Evolutionary conservation across 2,329 filamentous ascomycete species (phyloP).

Genomic region (Fusarium sp.): DNA sequence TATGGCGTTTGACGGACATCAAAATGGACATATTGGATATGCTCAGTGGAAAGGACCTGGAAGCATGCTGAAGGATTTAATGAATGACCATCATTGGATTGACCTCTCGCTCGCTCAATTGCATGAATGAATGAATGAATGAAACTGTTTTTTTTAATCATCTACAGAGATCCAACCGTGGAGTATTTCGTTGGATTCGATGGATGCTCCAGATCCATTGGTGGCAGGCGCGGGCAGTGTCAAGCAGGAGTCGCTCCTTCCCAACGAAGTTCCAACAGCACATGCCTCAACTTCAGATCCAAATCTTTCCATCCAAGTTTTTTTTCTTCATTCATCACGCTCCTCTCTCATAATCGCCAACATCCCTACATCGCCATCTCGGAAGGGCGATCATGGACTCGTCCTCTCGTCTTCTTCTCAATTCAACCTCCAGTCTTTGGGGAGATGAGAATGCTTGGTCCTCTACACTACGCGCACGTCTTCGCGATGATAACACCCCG

Average conservation of each 20-base stretch:
- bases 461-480: constrained; percentile 42
- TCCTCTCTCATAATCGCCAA: fast-evolving
- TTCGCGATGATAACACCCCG: constrained; percentile 39
- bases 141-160: not conserved
- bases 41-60: not conserved
- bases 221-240: not conserved
- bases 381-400: constrained; percentile 2
- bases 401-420: not conserved
- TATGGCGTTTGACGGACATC: constrained; percentile 4
- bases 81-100: not conserved
- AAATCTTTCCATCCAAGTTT: too few relatives aligned
- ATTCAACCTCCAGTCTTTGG: constrained; percentile 19
- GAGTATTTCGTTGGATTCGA: not conserved
- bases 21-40: constrained; percentile 5
- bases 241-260: not conserved
- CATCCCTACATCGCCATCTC: not conserved
- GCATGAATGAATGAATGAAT: not conserved
- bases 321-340: not conserved
- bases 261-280: not conserved
- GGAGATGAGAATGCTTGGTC: constrained; percentile 23
- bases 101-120: too few relatives aligned
- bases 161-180: not conserved
- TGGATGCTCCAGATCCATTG: not conserved
- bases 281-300: not conserved
- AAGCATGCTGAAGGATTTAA: constrained; percentile 2